phyloP scores from a whole-genome alignment of 2,329 filamentous ascomycete genomes.

The Fonsecaea multimorphosa region DNA sequence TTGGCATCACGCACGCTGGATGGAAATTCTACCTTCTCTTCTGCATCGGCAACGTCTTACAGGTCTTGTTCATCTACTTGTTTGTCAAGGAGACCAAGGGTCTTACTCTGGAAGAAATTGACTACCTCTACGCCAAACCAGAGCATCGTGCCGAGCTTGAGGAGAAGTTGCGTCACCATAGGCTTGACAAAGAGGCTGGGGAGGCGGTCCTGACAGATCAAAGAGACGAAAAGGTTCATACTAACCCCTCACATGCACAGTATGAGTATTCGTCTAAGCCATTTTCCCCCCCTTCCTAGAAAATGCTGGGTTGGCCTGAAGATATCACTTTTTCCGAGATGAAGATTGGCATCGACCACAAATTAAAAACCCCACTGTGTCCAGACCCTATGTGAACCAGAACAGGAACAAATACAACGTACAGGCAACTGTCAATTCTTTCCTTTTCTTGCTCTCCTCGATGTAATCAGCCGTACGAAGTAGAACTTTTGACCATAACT shows the following conservation, averaged over 20 bases:
- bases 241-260: neutral
- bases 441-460: neutral
- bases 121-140: slow-evolving; percentile 39
- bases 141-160: neutral
- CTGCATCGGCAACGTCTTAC: slow-evolving; percentile 52
- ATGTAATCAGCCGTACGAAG: neutral
- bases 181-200: neutral
- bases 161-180: neutral
- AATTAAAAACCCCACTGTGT: neutral
- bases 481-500: neutral
- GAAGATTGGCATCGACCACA: neutral
- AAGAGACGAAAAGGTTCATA: neutral
- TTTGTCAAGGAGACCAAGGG: slow-evolving; percentile 62
- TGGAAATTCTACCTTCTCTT: slow-evolving; percentile 55
- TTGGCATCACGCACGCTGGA: slow-evolving; percentile 43
- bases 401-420: neutral
- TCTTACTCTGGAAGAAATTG: slow-evolving; percentile 62
- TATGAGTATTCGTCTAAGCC: neutral
- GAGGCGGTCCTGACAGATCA: neutral
- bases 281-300: neutral
- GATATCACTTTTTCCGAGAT: neutral
- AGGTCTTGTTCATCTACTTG: slow-evolving; percentile 59
- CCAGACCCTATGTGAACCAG: neutral
- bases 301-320: neutral
- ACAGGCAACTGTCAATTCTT: neutral